Base-by-base conservation (phyloP, 2,329 filamentous ascomycete genomes). In the Epicoccum sorghinum region DNA sequence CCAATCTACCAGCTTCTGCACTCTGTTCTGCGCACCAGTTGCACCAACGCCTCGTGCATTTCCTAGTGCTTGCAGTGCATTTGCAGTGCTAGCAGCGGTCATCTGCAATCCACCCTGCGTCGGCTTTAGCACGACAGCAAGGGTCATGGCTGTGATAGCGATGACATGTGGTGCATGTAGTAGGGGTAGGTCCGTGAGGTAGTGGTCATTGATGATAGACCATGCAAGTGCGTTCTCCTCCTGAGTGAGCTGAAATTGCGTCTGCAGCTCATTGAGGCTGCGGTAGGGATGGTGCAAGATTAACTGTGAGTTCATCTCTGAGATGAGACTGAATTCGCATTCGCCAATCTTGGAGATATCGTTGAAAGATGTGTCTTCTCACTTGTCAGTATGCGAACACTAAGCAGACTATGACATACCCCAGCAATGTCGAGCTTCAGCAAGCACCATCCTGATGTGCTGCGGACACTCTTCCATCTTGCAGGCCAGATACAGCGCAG, bases 381-480 rank as follows among this genome's bases (percentile, higher is more conserved):
- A 18, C 0, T 27, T 40, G 61, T 65, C 46, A 65, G 59, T 40
- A 4, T 36, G 7, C 44, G 6, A 25, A 12, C 3, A 7, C 6
- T 18, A 9, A 39, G 5, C 27, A 4, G 2, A n/a, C 22, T 10
- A 14, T 12, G 22, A 44, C 66, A 12, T 63, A 73, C 71, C 72
- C 71, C 71, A 74, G 47, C 96, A 82, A 53, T 89, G 85, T 30
- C 91, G 87, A 3, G 93, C 91, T 74, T 99, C 95, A 41, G 86
- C 88, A 9, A 95, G 88, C 54, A 99, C 88, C 60, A 96, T 84
- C 27, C 95, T 86, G 67, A 99, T 98, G 74, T 99, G 95, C 74
- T 98, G 93, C 3, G 95, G 95, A 45, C 88, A 93, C 75, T 99
- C 95, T 75, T 99, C 95, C 86, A 96, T 96, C 78, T 99, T 99